Base-by-base conservation (phyloP, 176 grass and related monocot genomes). In the Tuctoria greenei region DNA sequence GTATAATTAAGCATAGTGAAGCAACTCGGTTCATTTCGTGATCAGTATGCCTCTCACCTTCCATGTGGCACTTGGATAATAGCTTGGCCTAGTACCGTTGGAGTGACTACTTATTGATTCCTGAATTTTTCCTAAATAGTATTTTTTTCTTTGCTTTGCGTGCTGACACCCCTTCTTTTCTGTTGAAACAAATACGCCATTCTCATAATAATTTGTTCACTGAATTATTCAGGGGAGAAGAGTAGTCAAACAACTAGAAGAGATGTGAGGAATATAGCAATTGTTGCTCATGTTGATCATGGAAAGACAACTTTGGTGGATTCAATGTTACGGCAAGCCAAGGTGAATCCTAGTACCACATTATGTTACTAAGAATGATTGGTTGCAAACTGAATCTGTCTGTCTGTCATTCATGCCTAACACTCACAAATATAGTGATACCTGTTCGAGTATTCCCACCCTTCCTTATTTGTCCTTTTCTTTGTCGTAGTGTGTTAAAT, bases 251-350 rank as follows among this genome's bases (percentile, higher is more conserved):
- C 76, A 28, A 94, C 95, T 43, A 90, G 95, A 89, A 98, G 91
- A 81, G 95, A 98, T 82, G 95, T 98, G 54, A 79, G 95, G 34
- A 98, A 98, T 76, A 90, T 98, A 66, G 95, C 95, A 18, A 98
- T 98, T 75, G 86, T 98, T 86, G 95, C 95, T 77, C 95, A 98
- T 80, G 95, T 98, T 10, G 95, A 98, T 84, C 95, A 98, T 60
- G 95, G 95, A 47, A 98, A 98, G 76, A 98, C 95, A 63, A 98
- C 95, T 63, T 85, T 98, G 64, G 95, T 98, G 39, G 95, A 98
- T 71, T 90, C 91, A 41, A 98, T 98, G 95, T 83, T 98, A 61
- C 90, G 86, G 79, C 95, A 98, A 83, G 86, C 95, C 47, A 98
- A 98, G 91, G 95, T 93, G 85, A 37, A 66, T 81, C 76, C 31